Conservation (phyloP, 306 rosid species). For the Castanospermum australe region DNA sequence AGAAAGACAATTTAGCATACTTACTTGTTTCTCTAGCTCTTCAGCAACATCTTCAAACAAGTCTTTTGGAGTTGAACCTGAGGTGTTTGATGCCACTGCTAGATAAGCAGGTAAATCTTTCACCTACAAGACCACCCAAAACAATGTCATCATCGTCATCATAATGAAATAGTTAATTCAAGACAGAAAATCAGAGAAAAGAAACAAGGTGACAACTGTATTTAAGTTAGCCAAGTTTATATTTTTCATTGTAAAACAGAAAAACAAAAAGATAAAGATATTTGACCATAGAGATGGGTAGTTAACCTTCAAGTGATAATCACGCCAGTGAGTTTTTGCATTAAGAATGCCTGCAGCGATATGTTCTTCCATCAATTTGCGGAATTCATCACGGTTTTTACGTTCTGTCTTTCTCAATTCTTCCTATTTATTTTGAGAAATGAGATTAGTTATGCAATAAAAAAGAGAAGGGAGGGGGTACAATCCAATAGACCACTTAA, state of each 20-base stretch:
- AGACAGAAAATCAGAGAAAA: slow-evolving; percentile 20
- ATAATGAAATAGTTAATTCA: not conserved
- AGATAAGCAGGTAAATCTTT: slow-evolving; percentile 75
- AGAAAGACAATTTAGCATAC: slow-evolving; percentile 26
- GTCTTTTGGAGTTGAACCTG: slow-evolving; percentile 91
- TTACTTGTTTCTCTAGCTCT: slow-evolving; percentile 85
- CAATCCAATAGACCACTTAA: slow-evolving; percentile 1
- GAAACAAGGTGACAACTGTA: slow-evolving; percentile 3
- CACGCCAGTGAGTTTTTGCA: slow-evolving; percentile 90
- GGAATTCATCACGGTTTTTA: slow-evolving; percentile 88
- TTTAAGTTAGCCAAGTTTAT: not conserved
- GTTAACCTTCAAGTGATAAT: slow-evolving; percentile 65
- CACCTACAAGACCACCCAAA: slow-evolving; percentile 44
- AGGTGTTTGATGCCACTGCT: slow-evolving; percentile 79
- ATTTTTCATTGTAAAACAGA: slow-evolving; percentile 4
- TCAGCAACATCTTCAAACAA: slow-evolving; percentile 85
- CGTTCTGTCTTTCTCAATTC: slow-evolving; percentile 89
- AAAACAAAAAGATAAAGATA: not conserved
- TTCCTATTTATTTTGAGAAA: slow-evolving; percentile 58
- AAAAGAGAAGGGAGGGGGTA: not conserved
- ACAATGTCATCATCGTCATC: not conserved
- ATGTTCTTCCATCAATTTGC: slow-evolving; percentile 91
- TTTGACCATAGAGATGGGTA: slow-evolving; percentile 7
- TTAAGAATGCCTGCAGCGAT: slow-evolving; percentile 65
- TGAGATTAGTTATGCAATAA: slow-evolving; percentile 37